Base-by-base conservation (phyloP, 2,329 filamentous ascomycete species). In the Aotearoamyces nothofagi region DNA sequence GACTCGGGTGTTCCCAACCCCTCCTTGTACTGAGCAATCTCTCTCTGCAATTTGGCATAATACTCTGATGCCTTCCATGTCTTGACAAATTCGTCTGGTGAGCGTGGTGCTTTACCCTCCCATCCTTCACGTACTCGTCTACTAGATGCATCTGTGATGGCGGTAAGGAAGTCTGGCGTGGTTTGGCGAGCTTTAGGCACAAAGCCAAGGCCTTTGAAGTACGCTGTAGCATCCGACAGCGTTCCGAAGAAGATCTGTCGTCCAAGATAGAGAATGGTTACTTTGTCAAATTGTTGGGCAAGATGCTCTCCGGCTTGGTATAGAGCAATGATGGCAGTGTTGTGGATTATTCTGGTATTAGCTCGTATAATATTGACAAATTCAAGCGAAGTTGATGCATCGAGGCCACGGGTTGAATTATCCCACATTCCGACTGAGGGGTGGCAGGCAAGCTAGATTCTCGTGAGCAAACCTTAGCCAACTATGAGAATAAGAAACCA, bases 171-270 rank as follows among this genome's bases (percentile, higher is more conserved):
- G 41, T 81, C 76, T 2, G 66, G 70, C 0, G 68, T 75, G 0
- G 74, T 79, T 44, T 80, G 74, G 3, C 78, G 63, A 3, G 61
- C 50, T 0, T 73, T 73, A 39, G 75, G 80, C 17, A 63, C 47
- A 61, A 69, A 84, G 23, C 78, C 79, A 51, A 78, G 68, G 9
- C 63, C 53, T 40, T 72, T 66, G 34, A 84, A 84, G 50, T 70
- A 84, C 0, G 47, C 47, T 41, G 64, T 72, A 0, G 78, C 79
- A 3, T 57, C 48, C 5, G 42, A 46, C 0, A 70, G 65, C 0
- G 66, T 65, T 0, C 80, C 80, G 36, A 76, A 84, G 54, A 71
- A 87, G 38, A 86, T 84, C 44, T 84, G 67, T 0, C 74, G 63
- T 1, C 80, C 80, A 43, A 83, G 74, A 42, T 86, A 84, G 0